phyloP scores from a whole-genome alignment of 2,329 filamentous ascomycete genomes.

The Microdochium bolleyi region DNA sequence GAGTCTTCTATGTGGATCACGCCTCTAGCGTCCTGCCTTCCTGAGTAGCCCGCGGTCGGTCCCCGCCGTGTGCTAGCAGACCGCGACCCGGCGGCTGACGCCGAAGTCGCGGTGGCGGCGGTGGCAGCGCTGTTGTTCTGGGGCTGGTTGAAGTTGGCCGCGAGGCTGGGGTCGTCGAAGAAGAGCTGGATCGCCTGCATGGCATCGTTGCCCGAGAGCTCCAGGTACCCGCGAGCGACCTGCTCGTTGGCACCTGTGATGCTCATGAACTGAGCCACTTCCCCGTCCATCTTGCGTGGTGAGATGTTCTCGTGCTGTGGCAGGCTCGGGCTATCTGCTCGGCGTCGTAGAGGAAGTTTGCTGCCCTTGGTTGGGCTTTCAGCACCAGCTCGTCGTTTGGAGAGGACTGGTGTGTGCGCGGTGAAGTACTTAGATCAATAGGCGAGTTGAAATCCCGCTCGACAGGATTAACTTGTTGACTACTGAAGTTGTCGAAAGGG shows the following conservation, averaged over 20 bases:
- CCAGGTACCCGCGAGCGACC: slow-evolving; percentile 74
- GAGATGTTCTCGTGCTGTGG: slow-evolving; percentile 1
- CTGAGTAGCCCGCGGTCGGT: slow-evolving; percentile 13
- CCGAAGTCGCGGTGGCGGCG: slow-evolving; percentile 20
- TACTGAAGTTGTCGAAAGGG: no score
- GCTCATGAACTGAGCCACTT: slow-evolving; percentile 68
- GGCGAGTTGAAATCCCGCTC: no score
- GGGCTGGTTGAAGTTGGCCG: slow-evolving; percentile 28
- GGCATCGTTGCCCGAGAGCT: slow-evolving; percentile 75
- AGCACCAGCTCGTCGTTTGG: no score
- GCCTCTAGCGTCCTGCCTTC: slow-evolving; percentile 46
- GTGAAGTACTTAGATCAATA: no score
- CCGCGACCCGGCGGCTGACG: slow-evolving; percentile 6
- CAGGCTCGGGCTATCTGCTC: background rate
- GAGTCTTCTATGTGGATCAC: slow-evolving; percentile 72
- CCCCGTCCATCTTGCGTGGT: slow-evolving; percentile 57
- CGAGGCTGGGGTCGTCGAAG: slow-evolving; percentile 78
- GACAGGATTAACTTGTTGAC: no score
- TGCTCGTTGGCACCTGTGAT: slow-evolving; percentile 71
- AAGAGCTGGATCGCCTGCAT: slow-evolving; percentile 84
- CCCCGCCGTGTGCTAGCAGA: slow-evolving; percentile 6
- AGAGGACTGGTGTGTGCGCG: no score
- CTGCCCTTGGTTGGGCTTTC: no score
- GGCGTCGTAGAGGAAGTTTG: background rate
- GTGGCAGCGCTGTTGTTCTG: slow-evolving; percentile 22